phyloP scores from a whole-genome alignment of 331 rosid species.

The Saraca asoca region DNA sequence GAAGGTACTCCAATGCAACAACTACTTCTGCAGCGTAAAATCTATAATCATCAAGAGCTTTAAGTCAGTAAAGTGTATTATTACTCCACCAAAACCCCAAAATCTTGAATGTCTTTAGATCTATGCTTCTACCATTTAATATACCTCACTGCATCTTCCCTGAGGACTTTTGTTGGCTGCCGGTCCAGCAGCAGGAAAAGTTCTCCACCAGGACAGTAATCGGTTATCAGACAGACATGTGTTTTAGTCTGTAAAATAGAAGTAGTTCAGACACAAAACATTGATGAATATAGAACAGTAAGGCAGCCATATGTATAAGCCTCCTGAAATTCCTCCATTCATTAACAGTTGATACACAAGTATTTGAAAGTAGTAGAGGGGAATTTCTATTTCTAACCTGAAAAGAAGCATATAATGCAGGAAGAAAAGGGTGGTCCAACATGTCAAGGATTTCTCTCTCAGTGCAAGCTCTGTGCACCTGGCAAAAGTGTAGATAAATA shows the following conservation, averaged over 20 bases:
- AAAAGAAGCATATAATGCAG: conserved; percentile 93
- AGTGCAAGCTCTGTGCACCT: conserved; percentile 98
- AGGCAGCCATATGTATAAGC: conserved; percentile 1
- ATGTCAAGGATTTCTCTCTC: conserved; percentile 95
- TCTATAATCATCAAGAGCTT: conserved; percentile 44
- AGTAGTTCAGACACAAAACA: conserved; percentile 23
- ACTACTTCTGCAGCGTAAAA: conserved; percentile 88
- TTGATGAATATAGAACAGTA: conserved; percentile 6
- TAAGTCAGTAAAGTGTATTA: conserved; percentile 4
- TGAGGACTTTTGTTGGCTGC: conserved; percentile 82
- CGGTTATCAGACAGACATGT: conserved; percentile 94
- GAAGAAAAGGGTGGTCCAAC: conserved; percentile 98
- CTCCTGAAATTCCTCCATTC: conserved; percentile 4
- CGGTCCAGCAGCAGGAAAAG: conserved; percentile 85
- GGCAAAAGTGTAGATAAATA: conserved; percentile 28
- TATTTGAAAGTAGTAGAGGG: not conserved
- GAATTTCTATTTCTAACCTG: conserved; percentile 61
- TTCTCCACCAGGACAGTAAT: conserved; percentile 95
- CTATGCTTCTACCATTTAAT: not conserved
- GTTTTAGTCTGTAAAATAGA: conserved; percentile 75
- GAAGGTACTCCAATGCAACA: conserved; percentile 94
- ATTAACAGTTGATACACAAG: not conserved
- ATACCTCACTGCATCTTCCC: conserved; percentile 90
- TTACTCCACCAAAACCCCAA: not conserved
- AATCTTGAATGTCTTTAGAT: not conserved